Conservation (phyloP, 163 green algal species). For the Botryococcus braunii region DNA sequence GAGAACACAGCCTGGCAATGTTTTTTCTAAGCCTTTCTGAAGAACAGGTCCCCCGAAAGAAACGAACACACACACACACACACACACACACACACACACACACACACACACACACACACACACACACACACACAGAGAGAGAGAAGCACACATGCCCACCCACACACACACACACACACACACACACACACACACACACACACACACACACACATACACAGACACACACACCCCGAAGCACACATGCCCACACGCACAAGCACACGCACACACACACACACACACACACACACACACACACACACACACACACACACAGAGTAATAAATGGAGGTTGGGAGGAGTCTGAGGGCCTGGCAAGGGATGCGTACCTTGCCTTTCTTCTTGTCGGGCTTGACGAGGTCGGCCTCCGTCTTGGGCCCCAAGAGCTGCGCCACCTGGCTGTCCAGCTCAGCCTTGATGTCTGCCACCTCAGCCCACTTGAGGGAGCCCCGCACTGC, state of each 20-base stretch:
- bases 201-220: not conserved
- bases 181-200: not conserved
- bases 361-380: constrained; percentile 5
- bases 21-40: too few relatives aligned
- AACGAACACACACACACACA: too few relatives aligned
- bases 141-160: not conserved
- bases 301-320: not conserved
- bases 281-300: not conserved
- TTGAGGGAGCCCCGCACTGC: constrained; percentile 48
- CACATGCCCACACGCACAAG: too few relatives aligned
- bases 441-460: constrained; percentile 52
- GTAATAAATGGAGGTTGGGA: too few relatives aligned
- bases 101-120: too few relatives aligned
- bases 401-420: constrained; percentile 81
- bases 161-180: not conserved
- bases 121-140: too few relatives aligned
- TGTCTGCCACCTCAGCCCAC: constrained; percentile 65
- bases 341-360: not conserved
- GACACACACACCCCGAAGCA: too few relatives aligned
- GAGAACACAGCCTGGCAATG: too few relatives aligned
- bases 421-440: constrained; percentile 67
- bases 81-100: too few relatives aligned
- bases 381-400: constrained; percentile 56
- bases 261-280: not conserved
- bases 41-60: too few relatives aligned